Percentiles rank a stretch among this genome's conserved stretches.
phyloP scores from a whole-genome alignment of 1,284 basidiomycete species.

The Chiua sp. region DNA sequence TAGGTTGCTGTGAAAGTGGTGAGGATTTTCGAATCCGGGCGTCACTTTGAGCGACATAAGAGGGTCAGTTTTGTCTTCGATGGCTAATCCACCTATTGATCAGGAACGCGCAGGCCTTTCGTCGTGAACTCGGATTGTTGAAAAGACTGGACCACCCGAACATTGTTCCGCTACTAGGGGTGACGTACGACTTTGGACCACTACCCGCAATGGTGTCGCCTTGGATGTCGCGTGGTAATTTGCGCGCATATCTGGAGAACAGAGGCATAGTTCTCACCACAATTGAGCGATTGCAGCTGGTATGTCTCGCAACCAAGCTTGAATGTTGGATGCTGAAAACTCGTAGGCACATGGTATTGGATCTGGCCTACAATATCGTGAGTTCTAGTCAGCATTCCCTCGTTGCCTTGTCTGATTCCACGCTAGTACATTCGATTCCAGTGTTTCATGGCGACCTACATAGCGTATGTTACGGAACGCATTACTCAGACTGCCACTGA shows the following conservation, averaged over 20 bases:
- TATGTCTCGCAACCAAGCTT: not conserved
- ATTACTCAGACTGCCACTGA: not conserved
- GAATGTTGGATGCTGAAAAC: not conserved
- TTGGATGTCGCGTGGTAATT: slow-evolving; percentile 6
- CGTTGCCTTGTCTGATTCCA: not conserved
- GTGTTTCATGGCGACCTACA: slow-evolving; percentile 8
- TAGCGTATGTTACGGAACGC: no score
- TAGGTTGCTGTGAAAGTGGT: no score
- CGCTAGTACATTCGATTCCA: slow-evolving; percentile 12
- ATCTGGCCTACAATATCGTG: slow-evolving; percentile 10
- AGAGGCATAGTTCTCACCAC: not conserved
- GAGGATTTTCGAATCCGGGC: no score
- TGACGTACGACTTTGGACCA: slow-evolving; percentile 4
- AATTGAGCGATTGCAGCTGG: not conserved
- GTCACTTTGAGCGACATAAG: no score
- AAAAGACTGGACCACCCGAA: slow-evolving; percentile 13
- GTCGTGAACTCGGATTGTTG: slow-evolving; percentile 8
- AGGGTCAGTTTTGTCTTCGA: no score
- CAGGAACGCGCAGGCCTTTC: not conserved
- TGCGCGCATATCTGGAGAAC: slow-evolving; percentile 1
- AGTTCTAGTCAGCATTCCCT: not conserved
- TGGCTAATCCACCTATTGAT: no score
- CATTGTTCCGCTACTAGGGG: slow-evolving; percentile 7
- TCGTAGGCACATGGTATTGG: slow-evolving; percentile 1
- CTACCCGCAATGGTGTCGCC: not conserved